phyloP scores from a whole-genome alignment of 1,284 basidiomycete genomes.

The Heimioporus retisporus region DNA sequence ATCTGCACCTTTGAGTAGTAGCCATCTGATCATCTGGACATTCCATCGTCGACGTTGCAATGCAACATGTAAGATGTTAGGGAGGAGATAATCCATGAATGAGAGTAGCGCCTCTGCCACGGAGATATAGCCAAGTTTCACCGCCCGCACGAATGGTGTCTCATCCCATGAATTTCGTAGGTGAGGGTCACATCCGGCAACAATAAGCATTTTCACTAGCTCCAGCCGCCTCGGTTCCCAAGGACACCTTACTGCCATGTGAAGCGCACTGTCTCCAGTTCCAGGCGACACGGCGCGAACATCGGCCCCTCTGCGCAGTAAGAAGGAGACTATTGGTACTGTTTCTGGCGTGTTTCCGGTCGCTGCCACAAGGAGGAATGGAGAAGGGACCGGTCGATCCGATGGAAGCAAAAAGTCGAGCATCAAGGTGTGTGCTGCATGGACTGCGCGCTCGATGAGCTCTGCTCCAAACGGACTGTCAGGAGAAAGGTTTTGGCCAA shows the following conservation, averaged over 20 bases:
- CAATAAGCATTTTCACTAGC: not conserved
- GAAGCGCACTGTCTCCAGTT: not conserved
- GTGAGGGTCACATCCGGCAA: not conserved
- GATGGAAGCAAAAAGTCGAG: slow-evolving; percentile 6
- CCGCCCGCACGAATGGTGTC: not conserved
- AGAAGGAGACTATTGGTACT: not conserved
- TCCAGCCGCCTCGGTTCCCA: slow-evolving; percentile 8
- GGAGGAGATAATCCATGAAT: too few relatives aligned
- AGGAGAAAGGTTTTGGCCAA: not conserved
- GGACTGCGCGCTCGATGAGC: slow-evolving; percentile 2
- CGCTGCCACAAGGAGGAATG: not conserved
- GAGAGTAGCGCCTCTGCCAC: too few relatives aligned
- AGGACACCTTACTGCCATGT: slow-evolving; percentile 3
- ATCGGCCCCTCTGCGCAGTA: not conserved
- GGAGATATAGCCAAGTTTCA: too few relatives aligned
- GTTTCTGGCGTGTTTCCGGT: slow-evolving; percentile 2
- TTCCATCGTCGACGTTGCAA: too few relatives aligned
- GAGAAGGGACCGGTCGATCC: not conserved
- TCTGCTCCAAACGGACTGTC: not conserved
- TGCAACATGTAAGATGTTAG: too few relatives aligned
- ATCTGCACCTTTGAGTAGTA: too few relatives aligned
- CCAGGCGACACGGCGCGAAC: not conserved
- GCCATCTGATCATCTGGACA: too few relatives aligned
- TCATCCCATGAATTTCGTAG: not conserved
- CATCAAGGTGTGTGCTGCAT: not conserved